Conservation (phyloP, 768 basidiomycete species). For the Lactarius psammicola region DNA sequence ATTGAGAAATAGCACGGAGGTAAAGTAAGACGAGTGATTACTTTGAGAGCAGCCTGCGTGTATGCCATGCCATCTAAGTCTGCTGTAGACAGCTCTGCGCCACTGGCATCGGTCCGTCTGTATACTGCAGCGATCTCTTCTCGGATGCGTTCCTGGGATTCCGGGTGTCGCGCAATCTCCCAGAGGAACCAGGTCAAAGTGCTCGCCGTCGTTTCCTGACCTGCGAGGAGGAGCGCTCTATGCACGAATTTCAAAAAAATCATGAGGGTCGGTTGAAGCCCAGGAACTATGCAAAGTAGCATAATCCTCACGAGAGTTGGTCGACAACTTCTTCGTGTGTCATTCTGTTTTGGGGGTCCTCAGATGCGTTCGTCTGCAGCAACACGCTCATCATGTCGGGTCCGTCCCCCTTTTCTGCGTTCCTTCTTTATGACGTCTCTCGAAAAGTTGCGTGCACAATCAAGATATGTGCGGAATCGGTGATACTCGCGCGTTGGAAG, state of each 20-base stretch:
- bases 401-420: slow-evolving; percentile 3
- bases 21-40: background rate
- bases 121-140: slow-evolving; percentile 24
- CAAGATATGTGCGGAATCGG: slow-evolving; percentile 13
- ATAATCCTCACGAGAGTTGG: slow-evolving; percentile 12
- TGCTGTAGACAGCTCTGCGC: slow-evolving; percentile 8
- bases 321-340: slow-evolving; percentile 14
- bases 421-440: slow-evolving; percentile 8
- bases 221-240: slow-evolving; percentile 29
- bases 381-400: slow-evolving; percentile 20
- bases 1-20: background rate
- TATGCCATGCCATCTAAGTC: slow-evolving; percentile 24
- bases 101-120: background rate
- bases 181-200: slow-evolving; percentile 25
- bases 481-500: slow-evolving; percentile 15
- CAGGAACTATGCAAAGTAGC: no score
- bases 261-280: background rate
- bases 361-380: slow-evolving; percentile 14
- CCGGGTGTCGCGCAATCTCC: slow-evolving; percentile 27
- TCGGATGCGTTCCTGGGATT: slow-evolving; percentile 25
- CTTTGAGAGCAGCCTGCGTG: slow-evolving; percentile 23
- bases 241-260: background rate
- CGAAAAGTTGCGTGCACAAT: slow-evolving; percentile 2
- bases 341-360: slow-evolving; percentile 9
- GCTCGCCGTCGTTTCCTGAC: slow-evolving; percentile 31